A percentile compares a stretch with the other conserved stretches of the same genome.
phyloP scores from a whole-genome alignment of 495 filamentous ascomycete genomes.

The Xylaria curta region DNA sequence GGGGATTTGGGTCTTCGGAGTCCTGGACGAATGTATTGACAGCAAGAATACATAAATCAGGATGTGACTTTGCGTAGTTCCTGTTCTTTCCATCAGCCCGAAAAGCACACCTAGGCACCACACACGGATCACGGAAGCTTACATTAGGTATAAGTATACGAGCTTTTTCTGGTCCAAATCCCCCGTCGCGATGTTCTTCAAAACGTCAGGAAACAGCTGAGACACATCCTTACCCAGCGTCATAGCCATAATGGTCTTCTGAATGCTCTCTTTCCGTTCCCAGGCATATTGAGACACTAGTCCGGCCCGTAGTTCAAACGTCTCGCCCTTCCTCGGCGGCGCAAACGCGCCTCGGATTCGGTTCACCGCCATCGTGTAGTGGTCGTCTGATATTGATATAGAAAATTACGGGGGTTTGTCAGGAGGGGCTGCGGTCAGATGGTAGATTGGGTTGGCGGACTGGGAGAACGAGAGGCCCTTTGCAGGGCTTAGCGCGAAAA shows the following conservation, averaged over 20 bases:
- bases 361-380: conserved; percentile 81
- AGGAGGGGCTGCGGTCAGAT: conserved; percentile 6
- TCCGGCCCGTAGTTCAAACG: conserved; percentile 95
- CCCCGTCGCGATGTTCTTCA: conserved; percentile 96
- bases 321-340: conserved; percentile 92
- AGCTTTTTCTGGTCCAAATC: conserved; percentile 99
- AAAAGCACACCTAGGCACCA: background rate
- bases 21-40: conserved; percentile 99
- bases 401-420: background rate
- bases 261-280: conserved; percentile 97
- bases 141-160: conserved; percentile 99
- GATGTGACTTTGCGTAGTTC: conserved; percentile 99
- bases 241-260: conserved; percentile 99
- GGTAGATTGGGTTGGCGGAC: conserved; percentile 8
- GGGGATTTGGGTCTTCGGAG: conserved; percentile 96
- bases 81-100: conserved; percentile 53
- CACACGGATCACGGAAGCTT: conserved; percentile 38
- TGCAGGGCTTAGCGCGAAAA: conserved; percentile 30
- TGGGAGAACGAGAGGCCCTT: conserved; percentile 32
- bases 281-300: conserved; percentile 99
- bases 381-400: conserved; percentile 10
- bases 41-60: conserved; percentile 97
- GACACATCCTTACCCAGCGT: conserved; percentile 98
- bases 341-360: conserved; percentile 93
- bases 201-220: conserved; percentile 93